Base-by-base conservation (phyloP, 352 stramenopile genomes). In the Phytophthora melonis region DNA sequence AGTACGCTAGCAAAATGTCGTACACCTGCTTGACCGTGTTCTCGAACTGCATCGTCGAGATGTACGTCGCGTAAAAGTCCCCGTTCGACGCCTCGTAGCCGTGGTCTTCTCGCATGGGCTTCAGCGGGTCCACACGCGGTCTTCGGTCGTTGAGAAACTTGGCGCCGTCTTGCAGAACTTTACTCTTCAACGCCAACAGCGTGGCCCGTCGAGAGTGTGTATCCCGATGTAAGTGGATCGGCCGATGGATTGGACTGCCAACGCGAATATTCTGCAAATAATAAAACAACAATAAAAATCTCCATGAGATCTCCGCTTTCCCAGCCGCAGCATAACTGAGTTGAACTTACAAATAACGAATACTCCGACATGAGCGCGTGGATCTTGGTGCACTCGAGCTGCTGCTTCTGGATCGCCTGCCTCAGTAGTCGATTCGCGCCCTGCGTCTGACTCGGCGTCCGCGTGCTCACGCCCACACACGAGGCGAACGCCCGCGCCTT, bases 1-100 rank as follows among this genome's bases (percentile, higher is more conserved):
- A 70, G 58, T 74, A 77, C 23, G 71, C 74, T 3, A 75, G 59
- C 34, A 86, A 41, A 23, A 79, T 75, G 36, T 90, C 83, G 64
- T 82, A 88, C 57, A 90, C 81, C 49, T 77, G 65, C 57, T 79
- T 78, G n/a, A 84, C 80, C n/a, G 69, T 82, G 39, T 59, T 64
- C 41, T 81, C 70, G 53, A 87, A 75, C 56, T 83, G 61, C 60
- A 74, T 79, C 13, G 69, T 78, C 6, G 50, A 73, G 5, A 75
- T 68, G 49, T 72, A 78, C 18, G 67, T 73, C 2, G 70, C 68
- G 59, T 71, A 77, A 53, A 80, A 74, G n/a, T 81, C 67, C 1
- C 69, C 76, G 25, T 77, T 72, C 10, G 70, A 74, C 0, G 65
- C 60, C 49, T 80, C 69, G 25, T 76, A 81, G 39, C 68, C 66